Base-by-base conservation (phyloP, 345 rosid species). In the Salix purpurea region DNA sequence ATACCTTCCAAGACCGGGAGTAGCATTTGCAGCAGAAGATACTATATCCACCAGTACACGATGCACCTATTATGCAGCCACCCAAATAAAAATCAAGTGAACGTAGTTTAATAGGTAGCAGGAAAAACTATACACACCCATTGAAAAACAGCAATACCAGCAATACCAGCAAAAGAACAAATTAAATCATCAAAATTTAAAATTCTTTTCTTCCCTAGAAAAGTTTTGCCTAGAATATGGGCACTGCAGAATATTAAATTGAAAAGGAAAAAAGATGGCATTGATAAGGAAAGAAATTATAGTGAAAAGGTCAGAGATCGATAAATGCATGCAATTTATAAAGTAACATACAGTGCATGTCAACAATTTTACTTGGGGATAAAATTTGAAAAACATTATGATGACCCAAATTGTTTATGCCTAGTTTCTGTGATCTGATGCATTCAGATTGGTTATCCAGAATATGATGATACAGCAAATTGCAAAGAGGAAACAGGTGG, bases 1-100 rank as follows among this genome's bases (percentile, higher is more conserved):
- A 85, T 96, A 96, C 85, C 98, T 92, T 79, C 98, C 99, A 42
- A 96, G 97, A 77, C 98, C 99, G 75, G 97, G 97, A 40, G 98
- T 96, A 75, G 97, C 91, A 89, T 87, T 94, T 77, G 97, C 98
- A 58, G 97, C 81, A 26, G 98, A 83, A 83, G 95, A 86, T 75
- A 92, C 97, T 74, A 96, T 89, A 81, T 94, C 97, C 86, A 92
- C 84, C 77, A 94, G 88, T 16, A 96, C 98, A 74, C 89, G 94
- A 85, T 96, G 97, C 69, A 96, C 99, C 99, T 96, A 81, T 67
- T 37, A 40, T n/a, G 16, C 15, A 67, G 24, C 46, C 23, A 39
- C 15, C 71, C 44, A 69, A n/a, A 69, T 44, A 42, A 21, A 37
- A 24, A 23, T 52, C 19, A 65, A 18, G 10, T 65, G 3, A 65